Percentiles rank a stretch among this genome's conserved stretches.
These are phyloP conservation scores for Astragalus glycyphyllos DNA, from an alignment of 306 rosid species.

Conservation along the genomic window DNA sequence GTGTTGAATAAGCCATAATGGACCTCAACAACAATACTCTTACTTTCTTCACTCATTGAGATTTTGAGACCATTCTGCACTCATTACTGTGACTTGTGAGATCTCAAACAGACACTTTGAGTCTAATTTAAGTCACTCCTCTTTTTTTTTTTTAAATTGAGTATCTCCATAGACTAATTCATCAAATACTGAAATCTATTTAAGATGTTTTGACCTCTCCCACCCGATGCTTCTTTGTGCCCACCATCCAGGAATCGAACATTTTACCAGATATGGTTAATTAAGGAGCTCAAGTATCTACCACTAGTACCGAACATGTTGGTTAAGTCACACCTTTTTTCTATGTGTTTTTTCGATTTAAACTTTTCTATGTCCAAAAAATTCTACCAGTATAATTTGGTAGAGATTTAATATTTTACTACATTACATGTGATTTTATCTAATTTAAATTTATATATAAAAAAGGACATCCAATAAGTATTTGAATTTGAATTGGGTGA, in stretches of 20 bases:
- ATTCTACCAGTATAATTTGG: not conserved
- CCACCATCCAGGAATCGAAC: no score
- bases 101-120: constrained; percentile 39
- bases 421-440: not conserved
- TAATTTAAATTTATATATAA: not conserved
- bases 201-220: no score
- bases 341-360: not conserved
- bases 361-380: not conserved
- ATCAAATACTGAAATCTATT: no score
- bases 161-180: no score
- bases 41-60: constrained; percentile 9
- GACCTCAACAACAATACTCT: not conserved
- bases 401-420: no score
- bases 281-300: no score
- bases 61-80: constrained; percentile 26
- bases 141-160: not conserved
- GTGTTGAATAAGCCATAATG: not conserved
- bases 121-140: constrained; percentile 37
- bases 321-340: constrained; percentile 22
- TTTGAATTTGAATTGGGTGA: constrained; percentile 28
- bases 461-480: not conserved
- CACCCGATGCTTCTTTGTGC: no score
- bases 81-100: constrained; percentile 11
- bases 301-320: no score
- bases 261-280: no score